phyloP scores from a whole-genome alignment of 139 green algal genomes.

The Micractinium sp. region DNA sequence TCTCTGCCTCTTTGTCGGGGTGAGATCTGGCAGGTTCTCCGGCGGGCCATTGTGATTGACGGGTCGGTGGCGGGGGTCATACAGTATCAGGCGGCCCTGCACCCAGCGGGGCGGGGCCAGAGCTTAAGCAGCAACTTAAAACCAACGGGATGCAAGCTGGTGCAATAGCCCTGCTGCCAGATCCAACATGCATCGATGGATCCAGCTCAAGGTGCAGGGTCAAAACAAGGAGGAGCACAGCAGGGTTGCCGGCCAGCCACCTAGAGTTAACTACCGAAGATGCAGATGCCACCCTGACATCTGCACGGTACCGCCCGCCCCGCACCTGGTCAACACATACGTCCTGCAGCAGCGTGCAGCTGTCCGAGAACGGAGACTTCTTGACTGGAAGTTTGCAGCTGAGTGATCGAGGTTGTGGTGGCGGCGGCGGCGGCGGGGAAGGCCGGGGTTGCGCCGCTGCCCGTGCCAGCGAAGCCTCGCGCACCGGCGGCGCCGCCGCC shows the following conservation, averaged over 20 bases:
- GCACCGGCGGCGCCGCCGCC: neutral
- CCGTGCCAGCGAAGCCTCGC: neutral
- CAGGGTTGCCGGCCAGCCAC: no score
- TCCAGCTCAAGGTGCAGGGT: no score
- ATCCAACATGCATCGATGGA: no score
- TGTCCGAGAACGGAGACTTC: neutral
- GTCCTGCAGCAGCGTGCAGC: neutral
- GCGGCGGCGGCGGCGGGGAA: neutral
- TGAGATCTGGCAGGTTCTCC: neutral
- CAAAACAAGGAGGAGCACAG: no score
- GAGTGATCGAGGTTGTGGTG: neutral
- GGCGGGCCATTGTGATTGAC: neutral
- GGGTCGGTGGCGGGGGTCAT: neutral
- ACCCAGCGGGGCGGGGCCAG: no score
- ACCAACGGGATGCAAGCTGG: no score
- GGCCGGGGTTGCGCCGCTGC: neutral
- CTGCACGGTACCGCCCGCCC: neutral
- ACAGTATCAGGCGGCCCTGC: slow-evolving; percentile 9
- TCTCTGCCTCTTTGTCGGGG: neutral
- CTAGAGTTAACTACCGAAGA: no score
- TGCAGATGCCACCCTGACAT: neutral
- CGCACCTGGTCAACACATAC: slow-evolving; percentile 10
- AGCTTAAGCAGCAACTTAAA: no score
- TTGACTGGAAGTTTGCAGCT: neutral
- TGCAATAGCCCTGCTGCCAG: no score